Evolutionary conservation across 2,329 filamentous ascomycete genomes (phyloP), one percentile per base, ranked within the genome.

Genomic region (Sporothrix brunneoviolacea): DNA sequence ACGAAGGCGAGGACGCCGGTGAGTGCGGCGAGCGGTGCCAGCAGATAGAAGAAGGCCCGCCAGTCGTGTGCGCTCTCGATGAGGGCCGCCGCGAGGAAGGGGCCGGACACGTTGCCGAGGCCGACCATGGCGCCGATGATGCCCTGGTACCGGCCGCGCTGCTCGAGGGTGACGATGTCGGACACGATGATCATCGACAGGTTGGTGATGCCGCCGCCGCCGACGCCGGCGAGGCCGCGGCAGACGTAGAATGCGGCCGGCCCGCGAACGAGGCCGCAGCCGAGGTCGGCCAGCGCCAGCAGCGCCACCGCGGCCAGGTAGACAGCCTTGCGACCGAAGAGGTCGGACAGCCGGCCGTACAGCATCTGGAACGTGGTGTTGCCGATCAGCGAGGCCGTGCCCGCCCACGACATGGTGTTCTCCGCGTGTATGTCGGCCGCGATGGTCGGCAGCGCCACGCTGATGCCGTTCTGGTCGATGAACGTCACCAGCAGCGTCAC

Each of bases 301-400:
- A 82, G 61, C 0, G 68, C 66, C 8, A 82, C 62, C 2, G 75
- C 74, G 2, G 68, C 69, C 4, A 84, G 59, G 46, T 79, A 75
- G 9, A 83, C 69, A 8, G 72, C 68, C 60, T 83, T 83, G 15
- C 80, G 71, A 15, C 79, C 79, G 41, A 82, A 72, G 1, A 82
- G 76, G 61, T 83, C 79, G 1, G 77, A 81, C 3, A 82, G 58
- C 4, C 79, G 72, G 16, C 80, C 80, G 59, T 83, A 83, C 0
- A 84, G 69, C 49, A 82, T 76, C 55, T 82, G 80, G 53, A 83
- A 84, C 30, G 77, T 74, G 0, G 82, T 83, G 50, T 75, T 77
- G 21, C 74, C 74, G 43, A 80, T 72, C 44, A 80, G 61, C 4
- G 70, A 70, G 8, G 74, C 71, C 0, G 74, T 77, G 13, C 74